Evolutionary conservation across 2,329 filamentous ascomycete genomes (phyloP).

Genomic region (Stemphylium lycopersici): DNA sequence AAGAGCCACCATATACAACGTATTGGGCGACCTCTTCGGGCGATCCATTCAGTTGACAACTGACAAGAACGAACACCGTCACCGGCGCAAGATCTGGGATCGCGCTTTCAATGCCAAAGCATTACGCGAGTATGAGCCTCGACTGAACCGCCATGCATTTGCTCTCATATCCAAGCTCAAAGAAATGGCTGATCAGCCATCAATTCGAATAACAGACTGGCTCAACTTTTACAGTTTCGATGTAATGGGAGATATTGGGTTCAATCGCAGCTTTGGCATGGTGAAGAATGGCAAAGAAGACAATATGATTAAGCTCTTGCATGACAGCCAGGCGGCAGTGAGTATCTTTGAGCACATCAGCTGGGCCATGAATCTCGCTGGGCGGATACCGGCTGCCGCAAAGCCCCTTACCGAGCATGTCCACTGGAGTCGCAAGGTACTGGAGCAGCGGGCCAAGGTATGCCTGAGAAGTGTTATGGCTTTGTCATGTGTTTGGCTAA

Average conservation of each 20-base stretch:
- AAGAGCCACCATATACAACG: slow-evolving; percentile 40
- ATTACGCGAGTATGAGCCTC: slow-evolving; percentile 45
- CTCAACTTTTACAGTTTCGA: slow-evolving; percentile 55
- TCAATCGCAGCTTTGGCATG: slow-evolving; percentile 52
- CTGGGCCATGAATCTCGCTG: slow-evolving; percentile 29
- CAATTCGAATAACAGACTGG: slow-evolving; percentile 41
- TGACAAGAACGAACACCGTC: slow-evolving; percentile 37
- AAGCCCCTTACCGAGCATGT: slow-evolving; percentile 33
- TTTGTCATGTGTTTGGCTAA: background rate
- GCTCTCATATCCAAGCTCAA: slow-evolving; percentile 34
- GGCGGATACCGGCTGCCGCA: slow-evolving; percentile 24
- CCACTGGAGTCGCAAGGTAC: slow-evolving; percentile 29
- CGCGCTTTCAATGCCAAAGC: slow-evolving; percentile 42
- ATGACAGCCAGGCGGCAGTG: slow-evolving; percentile 30
- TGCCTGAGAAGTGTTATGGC: background rate
- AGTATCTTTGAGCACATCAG: slow-evolving; percentile 29
- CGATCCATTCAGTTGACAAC: slow-evolving; percentile 36
- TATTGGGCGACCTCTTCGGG: slow-evolving; percentile 21
- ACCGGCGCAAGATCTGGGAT: slow-evolving; percentile 43
- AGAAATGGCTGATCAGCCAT: slow-evolving; percentile 21
- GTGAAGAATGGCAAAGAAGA: slow-evolving; percentile 38
- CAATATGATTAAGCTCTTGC: slow-evolving; percentile 33
- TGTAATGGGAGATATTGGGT: slow-evolving; percentile 56
- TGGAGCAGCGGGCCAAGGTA: slow-evolving; percentile 38
- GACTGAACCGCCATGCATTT: slow-evolving; percentile 39